These are phyloP conservation scores for Fusarium mexicanum DNA, from an alignment of 2,329 filamentous ascomycete genomes.

Conservation along the genomic window DNA sequence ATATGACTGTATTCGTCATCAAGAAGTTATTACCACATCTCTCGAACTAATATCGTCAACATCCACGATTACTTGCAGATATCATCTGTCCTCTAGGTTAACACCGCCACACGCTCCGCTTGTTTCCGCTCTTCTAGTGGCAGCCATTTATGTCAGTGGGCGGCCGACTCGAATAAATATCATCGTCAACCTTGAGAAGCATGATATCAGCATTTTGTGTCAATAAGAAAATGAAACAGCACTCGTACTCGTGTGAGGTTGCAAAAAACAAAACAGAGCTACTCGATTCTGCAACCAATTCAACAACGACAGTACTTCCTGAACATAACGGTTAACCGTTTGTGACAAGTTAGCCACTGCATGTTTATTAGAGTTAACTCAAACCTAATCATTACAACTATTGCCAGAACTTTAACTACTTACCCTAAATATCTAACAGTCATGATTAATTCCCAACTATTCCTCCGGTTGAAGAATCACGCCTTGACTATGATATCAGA, in stretches of 20 bases:
- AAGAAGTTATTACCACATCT: neutral
- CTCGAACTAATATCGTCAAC: neutral
- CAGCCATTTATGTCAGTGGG: slow-evolving; percentile 1
- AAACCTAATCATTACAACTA: neutral
- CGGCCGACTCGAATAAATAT: slow-evolving; percentile 12
- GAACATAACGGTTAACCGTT: neutral
- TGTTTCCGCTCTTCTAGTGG: slow-evolving; percentile 12
- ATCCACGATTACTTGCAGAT: neutral
- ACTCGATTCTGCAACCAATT: neutral
- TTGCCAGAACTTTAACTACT: neutral
- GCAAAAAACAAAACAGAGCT: neutral
- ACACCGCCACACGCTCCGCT: slow-evolving; percentile 28
- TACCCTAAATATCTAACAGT: neutral
- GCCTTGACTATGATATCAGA: neutral
- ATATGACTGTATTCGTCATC: neutral
- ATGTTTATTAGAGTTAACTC: neutral
- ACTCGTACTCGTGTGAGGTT: neutral
- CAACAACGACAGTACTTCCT: neutral
- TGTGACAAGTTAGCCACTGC: neutral
- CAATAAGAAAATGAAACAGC: no score
- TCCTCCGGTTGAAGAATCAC: neutral
- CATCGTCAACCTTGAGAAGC: neutral
- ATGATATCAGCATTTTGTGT: neutral
- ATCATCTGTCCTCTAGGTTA: neutral
- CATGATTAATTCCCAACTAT: neutral